phyloP scores from a whole-genome alignment of 306 rosid species.

The Fragaria iinumae region DNA sequence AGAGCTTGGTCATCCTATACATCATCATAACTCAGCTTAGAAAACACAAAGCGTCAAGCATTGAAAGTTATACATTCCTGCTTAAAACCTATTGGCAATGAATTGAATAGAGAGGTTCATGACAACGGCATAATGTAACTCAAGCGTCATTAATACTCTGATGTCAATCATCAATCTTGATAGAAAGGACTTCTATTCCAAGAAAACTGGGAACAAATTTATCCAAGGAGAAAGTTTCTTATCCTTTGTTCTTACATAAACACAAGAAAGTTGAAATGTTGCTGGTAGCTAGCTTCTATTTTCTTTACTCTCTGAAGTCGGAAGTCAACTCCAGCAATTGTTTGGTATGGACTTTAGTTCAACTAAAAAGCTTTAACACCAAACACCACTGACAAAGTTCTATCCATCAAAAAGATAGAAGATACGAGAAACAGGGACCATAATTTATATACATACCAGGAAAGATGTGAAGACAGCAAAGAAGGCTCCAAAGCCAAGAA shows the following conservation, averaged over 20 bases:
- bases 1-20: background rate
- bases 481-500: slow-evolving; percentile 94
- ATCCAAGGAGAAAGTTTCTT: background rate
- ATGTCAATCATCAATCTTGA: background rate
- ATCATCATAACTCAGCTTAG: no score
- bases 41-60: background rate
- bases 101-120: background rate
- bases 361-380: background rate
- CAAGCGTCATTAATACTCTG: background rate
- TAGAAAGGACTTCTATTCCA: background rate
- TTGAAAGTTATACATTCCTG: background rate
- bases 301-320: background rate
- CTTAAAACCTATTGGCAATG: background rate
- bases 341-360: background rate
- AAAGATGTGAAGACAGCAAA: slow-evolving; percentile 89
- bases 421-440: background rate
- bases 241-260: background rate
- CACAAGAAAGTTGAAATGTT: background rate
- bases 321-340: slow-evolving; percentile 6
- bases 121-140: background rate
- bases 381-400: background rate
- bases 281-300: background rate
- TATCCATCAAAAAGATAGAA: slow-evolving; percentile 1
- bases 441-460: slow-evolving; percentile 39
- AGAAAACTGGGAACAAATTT: background rate